Percentiles rank a stretch among this genome's conserved stretches.
These are phyloP conservation scores for Kwoniella heveanensis DNA, from an alignment of 768 basidiomycete genomes.

Conservation along the genomic window DNA sequence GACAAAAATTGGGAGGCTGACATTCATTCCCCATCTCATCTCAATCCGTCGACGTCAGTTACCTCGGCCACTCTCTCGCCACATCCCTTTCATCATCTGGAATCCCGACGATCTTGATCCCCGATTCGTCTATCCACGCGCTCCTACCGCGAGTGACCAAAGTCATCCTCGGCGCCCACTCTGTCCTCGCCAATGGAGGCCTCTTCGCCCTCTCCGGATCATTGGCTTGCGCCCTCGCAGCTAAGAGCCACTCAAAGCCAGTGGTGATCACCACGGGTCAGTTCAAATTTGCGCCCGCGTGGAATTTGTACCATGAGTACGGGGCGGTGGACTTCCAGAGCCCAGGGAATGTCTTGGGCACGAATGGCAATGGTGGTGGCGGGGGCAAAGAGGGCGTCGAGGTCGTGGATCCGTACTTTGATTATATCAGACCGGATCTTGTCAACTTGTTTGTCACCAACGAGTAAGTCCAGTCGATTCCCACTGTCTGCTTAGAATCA, in stretches of 20 bases:
- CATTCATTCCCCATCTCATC: too few species aligned
- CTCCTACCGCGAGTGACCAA: conserved; percentile 97
- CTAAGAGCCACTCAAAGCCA: conserved; percentile 83
- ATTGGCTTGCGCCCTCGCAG: conserved; percentile 80
- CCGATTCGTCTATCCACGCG: conserved; percentile 92
- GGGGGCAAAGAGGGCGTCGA: conserved; percentile 81
- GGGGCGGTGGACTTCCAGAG: conserved; percentile 53
- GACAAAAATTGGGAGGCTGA: too few species aligned
- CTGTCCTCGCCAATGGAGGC: conserved; percentile 94
- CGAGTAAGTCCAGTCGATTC: conserved; percentile 76
- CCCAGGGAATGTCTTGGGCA: conserved; percentile 59
- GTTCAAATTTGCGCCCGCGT: conserved; percentile 88
- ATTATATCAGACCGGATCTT: conserved; percentile 89
- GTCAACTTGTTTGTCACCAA: conserved; percentile 95
- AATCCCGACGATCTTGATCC: conserved; percentile 94
- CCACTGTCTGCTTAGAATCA: too few species aligned
- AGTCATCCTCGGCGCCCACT: conserved; percentile 89
- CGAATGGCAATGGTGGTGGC: conserved; percentile 63
- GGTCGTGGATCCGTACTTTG: conserved; percentile 93
- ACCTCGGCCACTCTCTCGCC: conserved; percentile 83
- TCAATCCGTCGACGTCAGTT: too few species aligned
- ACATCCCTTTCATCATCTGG: conserved; percentile 73
- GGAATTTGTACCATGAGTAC: conserved; percentile 55
- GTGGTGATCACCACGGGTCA: conserved; percentile 93
- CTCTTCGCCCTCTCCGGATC: conserved; percentile 89